phyloP scores from a whole-genome alignment of 2,329 filamentous ascomycete genomes.

The Dactylellina drechsleri region DNA sequence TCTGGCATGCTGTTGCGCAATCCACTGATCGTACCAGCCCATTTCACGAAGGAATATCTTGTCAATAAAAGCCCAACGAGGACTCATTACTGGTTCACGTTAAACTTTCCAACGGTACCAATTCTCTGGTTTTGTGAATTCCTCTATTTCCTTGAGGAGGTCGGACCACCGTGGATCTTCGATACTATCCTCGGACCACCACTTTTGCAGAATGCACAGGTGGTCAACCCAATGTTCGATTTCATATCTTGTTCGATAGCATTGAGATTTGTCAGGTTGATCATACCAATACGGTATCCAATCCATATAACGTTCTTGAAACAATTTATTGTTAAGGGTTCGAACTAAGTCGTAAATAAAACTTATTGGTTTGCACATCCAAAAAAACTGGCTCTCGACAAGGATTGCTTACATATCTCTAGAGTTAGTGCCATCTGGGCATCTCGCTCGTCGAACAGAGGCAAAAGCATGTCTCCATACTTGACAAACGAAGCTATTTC shows the following conservation, averaged over 20 bases:
- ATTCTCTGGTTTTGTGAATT: conserved; percentile 22
- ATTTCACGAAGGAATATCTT: neutral
- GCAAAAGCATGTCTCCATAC: conserved; percentile 25
- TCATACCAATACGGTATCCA: conserved; percentile 18
- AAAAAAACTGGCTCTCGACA: neutral
- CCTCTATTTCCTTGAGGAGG: conserved; percentile 17
- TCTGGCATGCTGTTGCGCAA: no score
- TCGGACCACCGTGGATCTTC: conserved; percentile 28
- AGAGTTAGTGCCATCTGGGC: conserved; percentile 22
- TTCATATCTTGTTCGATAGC: conserved; percentile 30
- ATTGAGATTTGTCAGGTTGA: neutral
- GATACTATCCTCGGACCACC: conserved; percentile 35
- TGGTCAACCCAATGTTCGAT: conserved; percentile 43
- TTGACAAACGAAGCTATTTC: conserved; percentile 31
- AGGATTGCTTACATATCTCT: conserved; percentile 18
- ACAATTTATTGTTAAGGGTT: conserved; percentile 18
- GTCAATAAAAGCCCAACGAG: neutral
- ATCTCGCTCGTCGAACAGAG: conserved; percentile 18
- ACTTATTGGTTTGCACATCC: neutral
- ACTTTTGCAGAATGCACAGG: conserved; percentile 20
- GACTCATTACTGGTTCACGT: neutral
- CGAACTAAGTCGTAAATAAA: conserved; percentile 7
- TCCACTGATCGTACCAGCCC: no score
- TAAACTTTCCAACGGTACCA: conserved; percentile 36
- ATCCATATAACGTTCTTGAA: conserved; percentile 33